Base-by-base conservation (phyloP, 2,329 filamentous ascomycete species). In the Fusarium siculi region DNA sequence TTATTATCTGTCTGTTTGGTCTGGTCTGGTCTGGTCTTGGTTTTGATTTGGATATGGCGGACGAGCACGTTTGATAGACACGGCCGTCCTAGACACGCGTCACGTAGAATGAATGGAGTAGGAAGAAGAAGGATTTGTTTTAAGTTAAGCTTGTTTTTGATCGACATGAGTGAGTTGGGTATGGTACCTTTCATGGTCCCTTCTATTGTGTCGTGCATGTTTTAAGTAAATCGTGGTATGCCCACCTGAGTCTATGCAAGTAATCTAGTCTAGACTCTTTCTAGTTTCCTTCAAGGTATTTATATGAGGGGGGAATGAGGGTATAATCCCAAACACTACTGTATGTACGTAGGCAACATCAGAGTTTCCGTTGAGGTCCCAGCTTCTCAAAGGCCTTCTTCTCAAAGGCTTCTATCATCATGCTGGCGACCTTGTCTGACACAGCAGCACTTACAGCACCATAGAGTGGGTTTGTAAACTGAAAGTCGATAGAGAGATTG, bases 391-490 rank as follows among this genome's bases (percentile, higher is more conserved):
- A 85, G 10, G 96, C 95, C 78, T 93, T 88, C 82, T 90, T 89
- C 84, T 98, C 95, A 85, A 99, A 99, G 2, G 96, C 96, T 81
- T 93, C 91, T 74, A 98, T 93, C 95, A 99, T 97, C 73, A 93
- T 87, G 8, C 90, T 91, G 3, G 94, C 96, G 72, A 98, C 91
- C 83, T 93, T 94, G 37, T 94, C 92, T 73, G 94, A 94, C 30
- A 96, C 91, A 39, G 93, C 92, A 42, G 91, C 88, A 80, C 95
- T 96, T 79, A 98, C 86, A 25, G 93, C 90, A 46, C 91, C 92
- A 84, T 98, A 97, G 63, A 97, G 81, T n/a, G 95, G 94, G 82
- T 95, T 98, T 76, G 90, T 87, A 80, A 99, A 98, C 81, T 92
- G 90, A 81, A 95, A 98, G 71, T 91, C 89, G 75, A 99, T 92